Base-by-base conservation (phyloP, 148 eudicot genomes). In the Persicaria maculosa region DNA sequence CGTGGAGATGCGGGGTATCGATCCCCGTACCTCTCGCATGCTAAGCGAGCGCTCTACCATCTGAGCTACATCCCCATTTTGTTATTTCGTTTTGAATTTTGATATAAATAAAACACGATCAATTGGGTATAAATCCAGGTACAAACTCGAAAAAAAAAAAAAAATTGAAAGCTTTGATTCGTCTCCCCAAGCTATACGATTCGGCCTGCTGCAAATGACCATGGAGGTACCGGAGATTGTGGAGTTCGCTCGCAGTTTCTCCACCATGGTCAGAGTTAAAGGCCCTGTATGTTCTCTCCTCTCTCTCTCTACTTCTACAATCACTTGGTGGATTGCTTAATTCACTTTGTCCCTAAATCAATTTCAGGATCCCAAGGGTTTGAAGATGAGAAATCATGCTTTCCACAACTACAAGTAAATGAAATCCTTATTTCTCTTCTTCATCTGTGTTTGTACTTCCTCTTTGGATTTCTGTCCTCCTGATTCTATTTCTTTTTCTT, bases 31-130 rank as follows among this genome's bases (percentile, higher is more conserved):
- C 90, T 89, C 93, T 89, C 88, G 93, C 88, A 89, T 86, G 90
- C 90, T 86, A 85, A 86, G 90, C 90, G 93, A 86, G 90, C 88
- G 90, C 93, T 86, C 93, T 85, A 89, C 88, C 90, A 89, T 89
- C 93, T 89, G 93, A 86, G 93, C 93, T 89, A 86, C 93, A 89
- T 85, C 93, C 90, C 90, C 90, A 2, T 1, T 31, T 31, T 31
- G 3, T 31, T 31, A 31, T 31, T 31, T 1, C 40, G 40, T 31
- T 31, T 31, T 31, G 3, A 31, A 31, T 31, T 31, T 2, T 31
- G 3, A 31, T 31, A 1, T 31, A 1, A 31, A 31, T 31, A 31
- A 31, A 31, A 31, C 40, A 31, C 0, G 3, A 31, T 31, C 2
- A 31, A 2, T 31, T 31, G 40, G 40, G 3, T 31, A 31, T 31